Conservation (phyloP, 2,329 filamentous ascomycete genomes). For the Xylaria sp. region DNA sequence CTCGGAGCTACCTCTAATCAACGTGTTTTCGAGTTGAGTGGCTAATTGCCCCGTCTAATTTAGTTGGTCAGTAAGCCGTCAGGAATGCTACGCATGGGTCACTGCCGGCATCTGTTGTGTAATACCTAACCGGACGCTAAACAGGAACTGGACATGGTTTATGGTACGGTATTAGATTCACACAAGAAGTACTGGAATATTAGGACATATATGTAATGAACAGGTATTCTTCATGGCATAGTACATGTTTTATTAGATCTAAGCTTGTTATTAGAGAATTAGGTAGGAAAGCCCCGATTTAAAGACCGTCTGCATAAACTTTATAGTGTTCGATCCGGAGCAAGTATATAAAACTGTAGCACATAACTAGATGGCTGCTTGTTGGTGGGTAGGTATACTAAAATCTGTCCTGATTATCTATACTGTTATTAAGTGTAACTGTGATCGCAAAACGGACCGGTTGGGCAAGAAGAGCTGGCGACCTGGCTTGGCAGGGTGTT, state of each 20-base stretch:
- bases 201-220: neutral
- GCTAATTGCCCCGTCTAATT: neutral
- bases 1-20: no score
- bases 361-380: no score
- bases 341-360: neutral
- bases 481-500: neutral
- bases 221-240: neutral
- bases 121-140: neutral
- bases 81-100: neutral
- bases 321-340: neutral
- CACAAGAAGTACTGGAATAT: neutral
- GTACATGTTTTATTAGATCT: no score
- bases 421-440: neutral
- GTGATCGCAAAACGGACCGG: neutral
- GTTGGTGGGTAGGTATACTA: no score
- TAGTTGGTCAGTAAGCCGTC: neutral
- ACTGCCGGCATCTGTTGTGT: neutral
- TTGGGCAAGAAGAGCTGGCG: no score
- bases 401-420: no score
- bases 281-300: no score
- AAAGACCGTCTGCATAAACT: neutral
- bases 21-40: neutral
- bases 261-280: no score
- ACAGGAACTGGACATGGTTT: no score
- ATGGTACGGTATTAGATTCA: no score